Evolutionary conservation across 2,329 filamentous ascomycete species (phyloP).

Genomic region (Endocalyx cinctus): DNA sequence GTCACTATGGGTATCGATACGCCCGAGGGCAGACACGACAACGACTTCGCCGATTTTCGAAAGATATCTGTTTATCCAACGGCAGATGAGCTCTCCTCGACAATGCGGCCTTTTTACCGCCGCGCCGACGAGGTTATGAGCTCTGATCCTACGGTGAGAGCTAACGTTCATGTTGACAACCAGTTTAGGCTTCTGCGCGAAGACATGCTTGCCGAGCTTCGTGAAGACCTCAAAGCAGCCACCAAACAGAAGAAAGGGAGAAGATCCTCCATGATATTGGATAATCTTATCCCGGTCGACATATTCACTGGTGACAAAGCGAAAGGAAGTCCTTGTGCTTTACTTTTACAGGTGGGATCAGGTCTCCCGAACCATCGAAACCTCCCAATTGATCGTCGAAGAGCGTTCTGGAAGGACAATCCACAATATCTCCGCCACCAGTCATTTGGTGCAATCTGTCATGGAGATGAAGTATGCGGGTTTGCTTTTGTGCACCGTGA

Average conservation of each 20-base stretch:
- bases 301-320: slow-evolving; percentile 31
- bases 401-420: slow-evolving; percentile 41
- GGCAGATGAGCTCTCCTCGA: slow-evolving; percentile 55
- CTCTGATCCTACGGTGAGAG: slow-evolving; percentile 28
- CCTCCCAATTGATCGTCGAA: slow-evolving; percentile 25
- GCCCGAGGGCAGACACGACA: slow-evolving; percentile 68
- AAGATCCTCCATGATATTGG: slow-evolving; percentile 26
- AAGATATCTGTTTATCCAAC: slow-evolving; percentile 62
- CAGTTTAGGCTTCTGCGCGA: slow-evolving; percentile 68
- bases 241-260: slow-evolving; percentile 44
- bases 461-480: slow-evolving; percentile 44
- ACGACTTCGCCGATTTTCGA: slow-evolving; percentile 60
- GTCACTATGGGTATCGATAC: slow-evolving; percentile 1
- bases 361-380: slow-evolving; percentile 41
- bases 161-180: slow-evolving; percentile 57
- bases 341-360: slow-evolving; percentile 35
- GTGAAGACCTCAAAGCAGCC: slow-evolving; percentile 40
- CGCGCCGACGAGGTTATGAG: slow-evolving; percentile 44
- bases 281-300: slow-evolving; percentile 29
- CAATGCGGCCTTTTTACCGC: slow-evolving; percentile 49
- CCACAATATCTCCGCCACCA: slow-evolving; percentile 52
- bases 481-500: slow-evolving; percentile 58
- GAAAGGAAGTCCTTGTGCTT: slow-evolving; percentile 24
- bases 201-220: slow-evolving; percentile 63
- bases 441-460: slow-evolving; percentile 55